Percentiles rank a stretch among this genome's conserved stretches.
Conservation (phyloP, 805 yeast species). For the Brettanomyces naardenensis region DNA sequence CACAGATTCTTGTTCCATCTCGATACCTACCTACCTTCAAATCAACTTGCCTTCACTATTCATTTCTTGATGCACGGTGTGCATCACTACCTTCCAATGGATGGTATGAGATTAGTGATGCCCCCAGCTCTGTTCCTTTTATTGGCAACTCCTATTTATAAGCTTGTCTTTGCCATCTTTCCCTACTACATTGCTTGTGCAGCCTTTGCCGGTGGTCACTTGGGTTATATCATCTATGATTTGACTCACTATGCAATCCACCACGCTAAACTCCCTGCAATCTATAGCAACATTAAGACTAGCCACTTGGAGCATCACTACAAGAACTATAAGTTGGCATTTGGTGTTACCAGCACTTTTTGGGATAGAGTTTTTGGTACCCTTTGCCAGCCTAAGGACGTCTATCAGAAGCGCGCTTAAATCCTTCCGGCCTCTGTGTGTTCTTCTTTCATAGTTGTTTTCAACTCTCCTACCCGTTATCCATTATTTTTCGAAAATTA, state of each 20-base stretch:
- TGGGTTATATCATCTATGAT: slow-evolving; percentile 91
- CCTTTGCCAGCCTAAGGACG: slow-evolving; percentile 43
- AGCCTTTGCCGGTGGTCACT: slow-evolving; percentile 91
- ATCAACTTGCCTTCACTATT: slow-evolving; percentile 62
- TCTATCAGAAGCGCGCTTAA: slow-evolving; percentile 20
- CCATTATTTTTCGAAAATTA: too few relatives aligned
- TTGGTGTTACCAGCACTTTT: slow-evolving; percentile 89
- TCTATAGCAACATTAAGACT: slow-evolving; percentile 71
- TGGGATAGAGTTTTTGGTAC: slow-evolving; percentile 95
- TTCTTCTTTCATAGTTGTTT: too few relatives aligned
- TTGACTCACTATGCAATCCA: slow-evolving; percentile 91
- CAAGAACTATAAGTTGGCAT: slow-evolving; percentile 93
- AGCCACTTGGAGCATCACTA: slow-evolving; percentile 97
- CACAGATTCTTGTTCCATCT: slow-evolving; percentile 93
- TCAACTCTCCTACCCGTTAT: too few relatives aligned
- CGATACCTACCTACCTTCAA: slow-evolving; percentile 79
- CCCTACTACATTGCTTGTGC: slow-evolving; percentile 84
- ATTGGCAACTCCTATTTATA: slow-evolving; percentile 75
- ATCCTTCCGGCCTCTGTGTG: background rate
- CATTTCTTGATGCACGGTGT: slow-evolving; percentile 94
- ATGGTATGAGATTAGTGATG: slow-evolving; percentile 83
- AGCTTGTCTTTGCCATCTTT: slow-evolving; percentile 62
- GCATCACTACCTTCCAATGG: slow-evolving; percentile 98
- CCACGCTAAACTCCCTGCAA: slow-evolving; percentile 74
- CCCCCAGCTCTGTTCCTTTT: slow-evolving; percentile 82